Percentiles rank a stretch among this genome's conserved stretches.
Evolutionary conservation across 1,284 basidiomycete genomes (phyloP).

Genomic region (Fereydounia khargensis): DNA sequence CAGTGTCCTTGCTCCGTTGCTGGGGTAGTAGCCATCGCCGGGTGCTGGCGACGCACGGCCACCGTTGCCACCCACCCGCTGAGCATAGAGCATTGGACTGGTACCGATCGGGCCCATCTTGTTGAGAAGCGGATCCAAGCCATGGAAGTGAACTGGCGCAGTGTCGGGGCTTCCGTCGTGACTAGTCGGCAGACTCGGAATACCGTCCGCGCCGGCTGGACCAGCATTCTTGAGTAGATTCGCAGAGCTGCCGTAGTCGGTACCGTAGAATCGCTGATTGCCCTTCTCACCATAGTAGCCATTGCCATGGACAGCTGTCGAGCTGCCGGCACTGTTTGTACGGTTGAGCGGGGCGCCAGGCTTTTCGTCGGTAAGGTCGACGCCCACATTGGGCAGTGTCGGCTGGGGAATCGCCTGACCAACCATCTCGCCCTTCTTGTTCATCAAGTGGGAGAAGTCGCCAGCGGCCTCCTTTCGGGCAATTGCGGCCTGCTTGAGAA

Average conservation of each 20-base stretch:
- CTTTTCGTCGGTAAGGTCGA: slow-evolving; percentile 75
- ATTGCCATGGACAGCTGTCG: slow-evolving; percentile 14
- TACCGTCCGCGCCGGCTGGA: slow-evolving; percentile 15
- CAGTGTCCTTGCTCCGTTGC: slow-evolving; percentile 9
- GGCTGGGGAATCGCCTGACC: slow-evolving; percentile 86
- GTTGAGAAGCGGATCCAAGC: slow-evolving; percentile 19
- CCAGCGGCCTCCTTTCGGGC: slow-evolving; percentile 87
- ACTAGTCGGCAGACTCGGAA: not conserved
- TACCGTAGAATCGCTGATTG: slow-evolving; percentile 2
- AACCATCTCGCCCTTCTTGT: slow-evolving; percentile 83
- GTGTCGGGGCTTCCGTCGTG: not conserved
- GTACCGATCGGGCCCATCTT: slow-evolving; percentile 47
- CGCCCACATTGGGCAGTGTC: slow-evolving; percentile 83
- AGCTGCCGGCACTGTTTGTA: slow-evolving; percentile 22
- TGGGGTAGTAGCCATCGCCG: slow-evolving; percentile 5
- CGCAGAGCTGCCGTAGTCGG: slow-evolving; percentile 36
- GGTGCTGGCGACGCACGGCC: slow-evolving; percentile 11
- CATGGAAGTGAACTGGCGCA: slow-evolving; percentile 12
- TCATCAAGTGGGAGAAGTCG: slow-evolving; percentile 85
- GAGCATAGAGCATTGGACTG: slow-evolving; percentile 36
- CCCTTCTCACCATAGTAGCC: slow-evolving; percentile 19
- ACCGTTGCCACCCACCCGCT: slow-evolving; percentile 15
- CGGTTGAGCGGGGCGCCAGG: slow-evolving; percentile 14
- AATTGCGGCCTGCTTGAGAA: slow-evolving; percentile 75
- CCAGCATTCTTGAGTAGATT: slow-evolving; percentile 38